Conservation (phyloP, 331 rosid species). For the Acacia concinna region DNA sequence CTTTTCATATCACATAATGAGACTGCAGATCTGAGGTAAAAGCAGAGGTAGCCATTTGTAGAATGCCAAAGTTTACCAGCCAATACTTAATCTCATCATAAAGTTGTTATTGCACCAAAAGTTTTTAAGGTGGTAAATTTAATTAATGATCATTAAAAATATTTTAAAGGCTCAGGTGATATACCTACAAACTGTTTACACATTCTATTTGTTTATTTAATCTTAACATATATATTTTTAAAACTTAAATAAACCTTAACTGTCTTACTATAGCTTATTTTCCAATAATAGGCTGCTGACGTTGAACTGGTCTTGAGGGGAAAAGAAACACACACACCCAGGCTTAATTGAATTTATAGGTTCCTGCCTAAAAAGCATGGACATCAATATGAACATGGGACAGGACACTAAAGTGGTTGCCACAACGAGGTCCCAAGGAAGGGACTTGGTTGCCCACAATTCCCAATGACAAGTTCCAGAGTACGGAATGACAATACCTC, state of each 20-base stretch:
- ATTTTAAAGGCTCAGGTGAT: background rate
- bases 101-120: background rate
- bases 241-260: conserved; percentile 8
- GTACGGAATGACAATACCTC: too few relatives aligned
- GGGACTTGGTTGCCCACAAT: too few relatives aligned
- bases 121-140: background rate
- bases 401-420: background rate
- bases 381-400: background rate
- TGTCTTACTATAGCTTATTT: background rate
- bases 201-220: conserved; percentile 15
- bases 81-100: background rate
- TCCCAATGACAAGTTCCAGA: too few relatives aligned
- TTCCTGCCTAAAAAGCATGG: background rate
- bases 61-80: background rate
- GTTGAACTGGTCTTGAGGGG: background rate
- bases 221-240: background rate
- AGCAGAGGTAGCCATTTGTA: background rate
- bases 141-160: background rate
- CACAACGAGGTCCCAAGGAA: too few relatives aligned
- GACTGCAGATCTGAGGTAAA: background rate
- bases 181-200: background rate
- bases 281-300: background rate
- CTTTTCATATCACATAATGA: background rate
- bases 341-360: too few relatives aligned
- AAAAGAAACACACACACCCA: too few relatives aligned